Percentiles rank a stretch among this genome's conserved stretches.
These are phyloP conservation scores for Exophiala dermatitidis DNA, from an alignment of 2,329 filamentous ascomycete species.

Conservation along the genomic window DNA sequence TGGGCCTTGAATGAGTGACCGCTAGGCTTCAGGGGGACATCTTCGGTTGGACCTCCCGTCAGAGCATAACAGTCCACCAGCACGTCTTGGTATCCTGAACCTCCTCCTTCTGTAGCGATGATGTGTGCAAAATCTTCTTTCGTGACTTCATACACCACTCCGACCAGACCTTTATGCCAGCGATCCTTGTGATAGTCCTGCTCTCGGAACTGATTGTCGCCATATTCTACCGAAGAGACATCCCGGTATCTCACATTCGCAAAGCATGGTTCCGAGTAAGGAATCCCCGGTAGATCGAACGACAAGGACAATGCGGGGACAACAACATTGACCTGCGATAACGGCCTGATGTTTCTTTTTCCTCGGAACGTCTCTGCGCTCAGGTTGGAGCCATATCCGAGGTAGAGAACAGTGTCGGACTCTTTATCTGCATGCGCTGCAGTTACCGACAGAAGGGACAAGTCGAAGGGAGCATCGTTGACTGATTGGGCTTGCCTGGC, in stretches of 20 bases:
- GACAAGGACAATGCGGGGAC: constrained; percentile 70
- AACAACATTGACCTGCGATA: constrained; percentile 73
- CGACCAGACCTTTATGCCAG: constrained; percentile 79
- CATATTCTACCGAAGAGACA: constrained; percentile 22
- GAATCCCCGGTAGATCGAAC: constrained; percentile 78
- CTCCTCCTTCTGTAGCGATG: constrained; percentile 83
- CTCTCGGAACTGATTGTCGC: constrained; percentile 26
- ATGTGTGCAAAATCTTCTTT: constrained; percentile 73
- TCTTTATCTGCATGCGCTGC: not conserved
- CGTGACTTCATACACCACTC: constrained; percentile 94
- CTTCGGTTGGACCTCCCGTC: constrained; percentile 45
- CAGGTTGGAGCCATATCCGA: constrained; percentile 90
- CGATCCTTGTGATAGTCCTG: constrained; percentile 48
- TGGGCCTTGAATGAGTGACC: constrained; percentile 69
- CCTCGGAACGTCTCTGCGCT: constrained; percentile 71
- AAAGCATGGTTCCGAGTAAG: constrained; percentile 87
- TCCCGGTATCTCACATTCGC: constrained; percentile 66
- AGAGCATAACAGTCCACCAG: constrained; percentile 70
- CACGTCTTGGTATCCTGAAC: constrained; percentile 75
- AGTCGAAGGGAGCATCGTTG: constrained; percentile 5
- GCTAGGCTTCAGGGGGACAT: constrained; percentile 51
- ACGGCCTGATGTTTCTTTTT: constrained; percentile 66
- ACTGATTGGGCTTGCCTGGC: constrained; percentile 18
- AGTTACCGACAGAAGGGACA: not conserved
- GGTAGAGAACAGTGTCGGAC: constrained; percentile 59